Percentiles rank a stretch among this genome's conserved stretches.
Conservation (phyloP, 1,284 basidiomycete species). For the Pseudomicrostroma phylloplanum region DNA sequence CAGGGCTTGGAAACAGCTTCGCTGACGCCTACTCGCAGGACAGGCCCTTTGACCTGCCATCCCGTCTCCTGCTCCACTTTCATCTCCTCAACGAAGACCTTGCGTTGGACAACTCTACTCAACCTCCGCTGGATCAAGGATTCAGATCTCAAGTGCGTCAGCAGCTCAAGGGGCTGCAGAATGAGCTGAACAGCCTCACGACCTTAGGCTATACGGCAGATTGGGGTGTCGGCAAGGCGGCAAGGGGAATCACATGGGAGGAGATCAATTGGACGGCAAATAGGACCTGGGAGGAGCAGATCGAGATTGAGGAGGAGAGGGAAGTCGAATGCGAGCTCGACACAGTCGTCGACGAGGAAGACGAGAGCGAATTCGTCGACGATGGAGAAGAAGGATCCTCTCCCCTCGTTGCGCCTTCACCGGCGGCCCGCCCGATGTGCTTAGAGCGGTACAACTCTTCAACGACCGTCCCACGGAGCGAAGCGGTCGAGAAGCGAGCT, state of each 20-base stretch:
- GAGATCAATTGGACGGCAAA: neutral
- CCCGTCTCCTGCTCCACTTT: neutral
- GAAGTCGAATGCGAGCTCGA: neutral
- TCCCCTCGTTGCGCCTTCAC: neutral
- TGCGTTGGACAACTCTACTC: neutral
- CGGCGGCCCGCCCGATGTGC: neutral
- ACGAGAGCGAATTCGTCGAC: neutral
- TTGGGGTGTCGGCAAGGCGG: neutral
- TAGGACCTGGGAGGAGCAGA: neutral
- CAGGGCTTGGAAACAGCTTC: too few species aligned
- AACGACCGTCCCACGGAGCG: neutral
- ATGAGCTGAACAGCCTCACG: neutral
- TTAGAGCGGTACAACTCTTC: too few species aligned
- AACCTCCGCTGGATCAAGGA: neutral
- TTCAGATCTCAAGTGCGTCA: neutral
- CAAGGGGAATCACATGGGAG: neutral
- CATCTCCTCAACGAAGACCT: slow-evolving; percentile 5
- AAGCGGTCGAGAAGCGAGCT: neutral
- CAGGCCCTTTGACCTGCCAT: neutral
- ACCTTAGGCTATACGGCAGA: neutral
- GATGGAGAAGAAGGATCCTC: neutral
- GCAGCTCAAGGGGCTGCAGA: neutral
- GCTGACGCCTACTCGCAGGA: neutral
- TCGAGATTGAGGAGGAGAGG: neutral
- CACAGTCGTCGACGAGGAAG: neutral